Percentiles rank a stretch among this genome's conserved stretches.
phyloP scores from a whole-genome alignment of 2,329 filamentous ascomycete genomes.

The Epicoccum sorghinum region DNA sequence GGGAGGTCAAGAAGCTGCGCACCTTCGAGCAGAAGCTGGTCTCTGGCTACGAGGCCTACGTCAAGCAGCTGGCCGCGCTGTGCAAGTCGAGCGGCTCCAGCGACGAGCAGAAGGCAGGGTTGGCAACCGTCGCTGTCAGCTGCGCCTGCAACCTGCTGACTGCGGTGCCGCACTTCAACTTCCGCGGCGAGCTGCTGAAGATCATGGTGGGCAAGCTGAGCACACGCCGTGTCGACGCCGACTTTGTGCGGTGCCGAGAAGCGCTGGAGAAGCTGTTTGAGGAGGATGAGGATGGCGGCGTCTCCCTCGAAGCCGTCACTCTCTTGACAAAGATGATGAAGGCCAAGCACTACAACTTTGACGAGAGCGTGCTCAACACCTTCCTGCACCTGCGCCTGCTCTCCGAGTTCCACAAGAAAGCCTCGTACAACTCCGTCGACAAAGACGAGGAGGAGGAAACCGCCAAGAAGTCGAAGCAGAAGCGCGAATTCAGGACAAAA shows the following conservation, averaged over 20 bases:
- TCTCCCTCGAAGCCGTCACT: slow-evolving; percentile 83
- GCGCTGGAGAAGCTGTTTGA: slow-evolving; percentile 82
- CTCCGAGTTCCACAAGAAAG: slow-evolving; percentile 85
- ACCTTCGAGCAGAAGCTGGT: slow-evolving; percentile 88
- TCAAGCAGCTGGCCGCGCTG: slow-evolving; percentile 74
- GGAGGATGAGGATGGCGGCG: slow-evolving; percentile 87
- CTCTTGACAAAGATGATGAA: slow-evolving; percentile 96
- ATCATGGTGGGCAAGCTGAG: slow-evolving; percentile 87
- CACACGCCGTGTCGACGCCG: slow-evolving; percentile 70
- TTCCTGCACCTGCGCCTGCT: slow-evolving; percentile 89
- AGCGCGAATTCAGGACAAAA: slow-evolving; percentile 89
- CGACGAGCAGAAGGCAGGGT: slow-evolving; percentile 46
- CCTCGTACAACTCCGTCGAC: slow-evolving; percentile 78
- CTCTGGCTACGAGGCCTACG: slow-evolving; percentile 81
- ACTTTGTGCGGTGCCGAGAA: slow-evolving; percentile 78
- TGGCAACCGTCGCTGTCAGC: slow-evolving; percentile 79
- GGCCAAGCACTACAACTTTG: slow-evolving; percentile 77
- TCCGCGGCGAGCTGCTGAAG: slow-evolving; percentile 83
- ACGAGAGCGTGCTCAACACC: slow-evolving; percentile 86
- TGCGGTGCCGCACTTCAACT: slow-evolving; percentile 95
- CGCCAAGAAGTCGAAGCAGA: slow-evolving; percentile 70
- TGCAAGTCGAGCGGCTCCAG: slow-evolving; percentile 62
- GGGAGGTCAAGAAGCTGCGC: slow-evolving; percentile 83
- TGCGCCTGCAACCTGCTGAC: slow-evolving; percentile 83
- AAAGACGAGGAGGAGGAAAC: slow-evolving; percentile 55